Evolutionary conservation across 805 yeast genomes (phyloP).

Genomic region (Schizosaccharomyces cryophilus): DNA sequence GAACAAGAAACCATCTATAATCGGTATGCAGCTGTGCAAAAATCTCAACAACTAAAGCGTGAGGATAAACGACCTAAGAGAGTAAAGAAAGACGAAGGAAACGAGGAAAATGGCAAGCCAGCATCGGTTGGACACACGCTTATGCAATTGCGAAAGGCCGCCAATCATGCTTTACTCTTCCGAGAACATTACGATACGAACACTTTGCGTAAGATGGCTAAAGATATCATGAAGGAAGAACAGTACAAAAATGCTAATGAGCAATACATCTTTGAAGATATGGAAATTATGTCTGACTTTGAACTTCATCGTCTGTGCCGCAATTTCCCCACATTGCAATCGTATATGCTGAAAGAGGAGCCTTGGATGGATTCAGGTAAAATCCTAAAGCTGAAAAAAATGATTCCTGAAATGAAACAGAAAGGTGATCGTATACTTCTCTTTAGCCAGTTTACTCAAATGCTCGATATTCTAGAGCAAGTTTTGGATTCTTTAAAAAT

Average conservation of each 20-base stretch:
- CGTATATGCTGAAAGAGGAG: slow-evolving; percentile 27
- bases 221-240: slow-evolving; percentile 56
- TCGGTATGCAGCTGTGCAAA: slow-evolving; percentile 11
- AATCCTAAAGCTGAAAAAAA: slow-evolving; percentile 27
- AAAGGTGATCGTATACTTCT: slow-evolving; percentile 45
- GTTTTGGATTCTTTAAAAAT: slow-evolving; percentile 40
- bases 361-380: slow-evolving; percentile 32
- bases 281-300: slow-evolving; percentile 82
- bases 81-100: background rate
- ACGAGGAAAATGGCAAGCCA: background rate
- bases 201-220: slow-evolving; percentile 40
- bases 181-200: slow-evolving; percentile 36
- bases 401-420: slow-evolving; percentile 33
- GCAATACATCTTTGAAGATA: slow-evolving; percentile 66
- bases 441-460: slow-evolving; percentile 81
- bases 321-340: slow-evolving; percentile 43
- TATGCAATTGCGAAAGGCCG: slow-evolving; percentile 77
- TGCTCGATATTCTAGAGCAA: slow-evolving; percentile 63
- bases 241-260: slow-evolving; percentile 51
- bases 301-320: slow-evolving; percentile 58
- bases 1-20: slow-evolving; percentile 38
- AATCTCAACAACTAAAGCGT: background rate
- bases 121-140: slow-evolving; percentile 20
- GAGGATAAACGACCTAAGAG: slow-evolving; percentile 4
- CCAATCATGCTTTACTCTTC: slow-evolving; percentile 75